Conservation (phyloP, 768 basidiomycete species). For the Suillus placidus region DNA sequence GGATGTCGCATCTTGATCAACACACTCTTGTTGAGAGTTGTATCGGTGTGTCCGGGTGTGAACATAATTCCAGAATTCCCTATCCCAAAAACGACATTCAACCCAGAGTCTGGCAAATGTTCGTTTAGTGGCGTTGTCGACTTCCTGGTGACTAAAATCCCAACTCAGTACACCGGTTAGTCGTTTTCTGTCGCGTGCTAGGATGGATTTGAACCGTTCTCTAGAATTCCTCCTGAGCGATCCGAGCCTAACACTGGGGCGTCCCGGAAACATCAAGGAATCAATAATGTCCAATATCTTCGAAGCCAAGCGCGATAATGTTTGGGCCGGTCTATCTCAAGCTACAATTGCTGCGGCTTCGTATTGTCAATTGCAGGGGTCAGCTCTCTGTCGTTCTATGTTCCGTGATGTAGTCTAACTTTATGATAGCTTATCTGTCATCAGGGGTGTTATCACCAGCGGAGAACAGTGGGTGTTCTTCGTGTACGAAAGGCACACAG, state of each 20-base stretch:
- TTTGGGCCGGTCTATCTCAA: slow-evolving; percentile 17
- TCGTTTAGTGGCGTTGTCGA: slow-evolving; percentile 23
- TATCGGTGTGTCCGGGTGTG: slow-evolving; percentile 18
- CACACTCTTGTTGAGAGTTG: not conserved
- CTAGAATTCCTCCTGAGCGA: slow-evolving; percentile 17
- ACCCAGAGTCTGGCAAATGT: slow-evolving; percentile 12
- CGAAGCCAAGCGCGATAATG: slow-evolving; percentile 22
- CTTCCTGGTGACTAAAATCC: slow-evolving; percentile 15
- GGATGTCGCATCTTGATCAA: not conserved
- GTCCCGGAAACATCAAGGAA: not conserved
- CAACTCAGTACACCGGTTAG: slow-evolving; percentile 14
- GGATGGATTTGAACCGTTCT: slow-evolving; percentile 2
- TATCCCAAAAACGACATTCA: slow-evolving; percentile 21
- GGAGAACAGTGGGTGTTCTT: not conserved
- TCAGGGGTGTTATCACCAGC: not conserved
- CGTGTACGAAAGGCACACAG: not conserved
- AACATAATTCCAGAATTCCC: slow-evolving; percentile 28
- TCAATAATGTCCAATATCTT: slow-evolving; percentile 20
- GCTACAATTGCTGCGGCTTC: slow-evolving; percentile 20
- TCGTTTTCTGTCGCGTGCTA: not conserved
- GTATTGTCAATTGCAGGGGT: slow-evolving; percentile 1
- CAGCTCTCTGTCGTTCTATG: not conserved
- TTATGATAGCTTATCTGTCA: not conserved
- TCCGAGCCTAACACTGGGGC: slow-evolving; percentile 6
- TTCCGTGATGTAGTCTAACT: not conserved